These are phyloP conservation scores for Coemansia brasiliensis DNA, from an alignment of 192 early-diverging fungal species.

Conservation along the genomic window DNA sequence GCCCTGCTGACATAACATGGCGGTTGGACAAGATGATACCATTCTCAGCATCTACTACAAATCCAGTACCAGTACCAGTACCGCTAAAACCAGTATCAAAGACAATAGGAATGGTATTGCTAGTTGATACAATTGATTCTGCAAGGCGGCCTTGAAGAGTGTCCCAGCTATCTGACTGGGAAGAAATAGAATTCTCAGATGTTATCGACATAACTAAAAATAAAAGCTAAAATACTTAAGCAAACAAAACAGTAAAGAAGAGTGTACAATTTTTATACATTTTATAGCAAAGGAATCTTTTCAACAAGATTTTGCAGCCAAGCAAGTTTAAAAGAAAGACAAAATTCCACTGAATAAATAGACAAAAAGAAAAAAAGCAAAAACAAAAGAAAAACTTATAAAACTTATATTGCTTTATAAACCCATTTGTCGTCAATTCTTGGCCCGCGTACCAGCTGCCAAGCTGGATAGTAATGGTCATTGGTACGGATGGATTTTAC, in stretches of 20 bases:
- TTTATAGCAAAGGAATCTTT: too few species aligned
- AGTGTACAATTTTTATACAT: too few species aligned
- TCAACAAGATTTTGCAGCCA: too few species aligned
- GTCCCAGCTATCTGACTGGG: conserved; percentile 11
- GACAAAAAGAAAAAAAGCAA: too few species aligned
- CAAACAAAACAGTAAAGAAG: neutral
- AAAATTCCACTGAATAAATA: neutral
- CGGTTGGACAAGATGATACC: conserved; percentile 75
- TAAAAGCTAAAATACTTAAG: too few species aligned
- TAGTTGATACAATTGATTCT: conserved; percentile 12
- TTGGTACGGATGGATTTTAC: conserved; percentile 25
- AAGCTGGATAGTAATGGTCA: conserved; percentile 36
- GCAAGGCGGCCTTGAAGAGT: conserved; percentile 25
- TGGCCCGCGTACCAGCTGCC: conserved; percentile 30
- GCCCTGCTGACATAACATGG: conserved; percentile 70
- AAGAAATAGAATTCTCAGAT: too few species aligned
- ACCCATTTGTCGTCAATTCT: conserved; percentile 25
- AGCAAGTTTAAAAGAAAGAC: too few species aligned
- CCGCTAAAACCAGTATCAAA: neutral
- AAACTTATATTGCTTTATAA: conserved; percentile 12
- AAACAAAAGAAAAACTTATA: neutral
- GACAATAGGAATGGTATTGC: neutral
- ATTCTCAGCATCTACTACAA: conserved; percentile 67
- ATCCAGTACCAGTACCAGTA: conserved; percentile 59
- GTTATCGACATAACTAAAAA: too few species aligned